Percentiles rank a stretch among this genome's conserved stretches.
These are phyloP conservation scores for Termitomyces sp. DNA, from an alignment of 768 basidiomycete genomes.

Conservation along the genomic window DNA sequence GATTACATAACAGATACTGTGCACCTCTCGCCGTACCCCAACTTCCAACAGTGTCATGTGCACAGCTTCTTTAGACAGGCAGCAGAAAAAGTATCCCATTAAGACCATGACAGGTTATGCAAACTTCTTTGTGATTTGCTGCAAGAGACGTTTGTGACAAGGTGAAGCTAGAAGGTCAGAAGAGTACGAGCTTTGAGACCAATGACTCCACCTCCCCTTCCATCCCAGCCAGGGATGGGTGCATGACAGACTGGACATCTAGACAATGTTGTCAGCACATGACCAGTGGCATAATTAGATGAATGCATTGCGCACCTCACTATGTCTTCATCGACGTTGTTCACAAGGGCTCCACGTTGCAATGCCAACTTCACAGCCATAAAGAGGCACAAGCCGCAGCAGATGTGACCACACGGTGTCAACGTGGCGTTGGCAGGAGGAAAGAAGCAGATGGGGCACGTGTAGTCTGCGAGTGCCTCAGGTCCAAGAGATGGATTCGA, in stretches of 20 bases:
- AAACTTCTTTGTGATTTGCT: not conserved
- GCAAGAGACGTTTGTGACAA: too few relatives aligned
- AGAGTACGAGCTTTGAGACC: slow-evolving; percentile 47
- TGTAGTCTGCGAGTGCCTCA: slow-evolving; percentile 53
- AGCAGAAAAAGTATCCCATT: not conserved
- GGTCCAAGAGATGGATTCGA: slow-evolving; percentile 11
- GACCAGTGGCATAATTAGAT: slow-evolving; percentile 1
- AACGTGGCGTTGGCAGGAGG: slow-evolving; percentile 70
- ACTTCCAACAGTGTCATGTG: too few relatives aligned
- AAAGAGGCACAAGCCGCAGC: slow-evolving; percentile 73
- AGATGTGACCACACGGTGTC: slow-evolving; percentile 77
- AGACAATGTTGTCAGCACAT: not conserved
- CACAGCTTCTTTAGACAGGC: not conserved
- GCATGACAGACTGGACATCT: slow-evolving; percentile 74
- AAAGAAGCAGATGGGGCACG: slow-evolving; percentile 77
- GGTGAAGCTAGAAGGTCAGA: slow-evolving; percentile 12
- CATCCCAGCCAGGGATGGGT: slow-evolving; percentile 63
- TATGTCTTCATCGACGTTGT: slow-evolving; percentile 20
- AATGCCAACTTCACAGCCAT: slow-evolving; percentile 61
- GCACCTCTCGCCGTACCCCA: too few relatives aligned
- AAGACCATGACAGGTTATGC: not conserved
- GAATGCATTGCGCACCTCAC: slow-evolving; percentile 27
- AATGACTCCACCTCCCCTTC: slow-evolving; percentile 61
- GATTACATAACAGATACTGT: too few relatives aligned
- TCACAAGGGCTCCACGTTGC: slow-evolving; percentile 33